Evolutionary conservation across 495 filamentous ascomycete species (phyloP).

Genomic region (Bacidia gigantensis): DNA sequence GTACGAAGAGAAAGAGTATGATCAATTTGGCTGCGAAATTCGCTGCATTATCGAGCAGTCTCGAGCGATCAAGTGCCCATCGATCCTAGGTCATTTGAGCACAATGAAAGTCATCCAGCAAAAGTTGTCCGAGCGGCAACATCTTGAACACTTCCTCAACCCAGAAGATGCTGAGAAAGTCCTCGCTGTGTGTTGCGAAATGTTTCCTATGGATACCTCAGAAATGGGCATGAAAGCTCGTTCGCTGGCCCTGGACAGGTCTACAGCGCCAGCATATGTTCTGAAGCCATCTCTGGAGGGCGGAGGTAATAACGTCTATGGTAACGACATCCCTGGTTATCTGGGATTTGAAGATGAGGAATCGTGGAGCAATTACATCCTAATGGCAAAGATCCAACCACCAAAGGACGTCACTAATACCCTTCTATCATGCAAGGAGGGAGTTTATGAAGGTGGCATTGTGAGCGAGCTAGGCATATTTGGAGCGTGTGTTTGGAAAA

Average conservation of each 20-base stretch:
- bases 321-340: slow-evolving; percentile 54
- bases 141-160: slow-evolving; percentile 48
- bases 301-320: slow-evolving; percentile 77
- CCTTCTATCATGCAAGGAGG: not conserved
- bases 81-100: slow-evolving; percentile 66
- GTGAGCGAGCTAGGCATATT: not conserved
- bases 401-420: slow-evolving; percentile 21
- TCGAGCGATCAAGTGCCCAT: slow-evolving; percentile 71
- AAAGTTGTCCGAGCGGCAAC: slow-evolving; percentile 52
- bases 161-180: slow-evolving; percentile 22
- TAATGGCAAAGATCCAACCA: slow-evolving; percentile 79
- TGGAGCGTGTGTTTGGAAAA: not conserved
- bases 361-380: slow-evolving; percentile 62
- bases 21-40: slow-evolving; percentile 41
- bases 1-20: slow-evolving; percentile 67
- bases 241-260: slow-evolving; percentile 45
- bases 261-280: slow-evolving; percentile 48
- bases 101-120: slow-evolving; percentile 86
- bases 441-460: not conserved
- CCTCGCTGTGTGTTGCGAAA: slow-evolving; percentile 57
- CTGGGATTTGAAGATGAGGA: slow-evolving; percentile 39
- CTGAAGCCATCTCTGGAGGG: slow-evolving; percentile 84
- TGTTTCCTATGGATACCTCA: slow-evolving; percentile 59
- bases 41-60: slow-evolving; percentile 62
- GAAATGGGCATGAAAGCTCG: slow-evolving; percentile 49